Evolutionary conservation across 441 rosid species (phyloP).

Genomic region (Populus hybrid): DNA sequence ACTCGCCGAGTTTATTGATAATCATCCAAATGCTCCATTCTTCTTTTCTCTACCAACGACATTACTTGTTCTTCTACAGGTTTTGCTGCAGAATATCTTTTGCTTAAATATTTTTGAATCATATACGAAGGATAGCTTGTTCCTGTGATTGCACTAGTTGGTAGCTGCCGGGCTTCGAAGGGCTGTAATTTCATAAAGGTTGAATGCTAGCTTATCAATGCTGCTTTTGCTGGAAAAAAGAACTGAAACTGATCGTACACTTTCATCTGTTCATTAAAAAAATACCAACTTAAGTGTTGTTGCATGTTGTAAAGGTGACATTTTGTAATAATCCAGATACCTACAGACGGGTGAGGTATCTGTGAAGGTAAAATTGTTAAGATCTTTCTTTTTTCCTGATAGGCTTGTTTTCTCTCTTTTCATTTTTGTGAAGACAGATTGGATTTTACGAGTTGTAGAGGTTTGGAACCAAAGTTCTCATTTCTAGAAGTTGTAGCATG

Average conservation of each 20-base stretch:
- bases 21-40: not conserved
- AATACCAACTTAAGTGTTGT: not conserved
- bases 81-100: not conserved
- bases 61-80: slow-evolving; percentile 5
- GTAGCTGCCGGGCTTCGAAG: not conserved
- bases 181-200: not conserved
- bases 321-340: slow-evolving; percentile 1
- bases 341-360: not conserved
- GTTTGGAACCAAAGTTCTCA: too few species aligned
- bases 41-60: not conserved
- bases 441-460: not conserved
- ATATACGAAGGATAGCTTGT: not conserved
- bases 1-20: not conserved
- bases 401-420: not conserved
- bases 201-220: not conserved
- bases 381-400: not conserved
- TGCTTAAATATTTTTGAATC: not conserved
- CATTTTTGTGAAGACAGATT: not conserved
- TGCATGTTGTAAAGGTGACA: not conserved
- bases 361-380: not conserved
- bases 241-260: not conserved
- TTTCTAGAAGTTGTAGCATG: not conserved
- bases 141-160: not conserved
- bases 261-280: not conserved
- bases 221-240: not conserved